Evolutionary conservation across 768 basidiomycete genomes (phyloP).

Genomic region (Lactarius hengduanensis): DNA sequence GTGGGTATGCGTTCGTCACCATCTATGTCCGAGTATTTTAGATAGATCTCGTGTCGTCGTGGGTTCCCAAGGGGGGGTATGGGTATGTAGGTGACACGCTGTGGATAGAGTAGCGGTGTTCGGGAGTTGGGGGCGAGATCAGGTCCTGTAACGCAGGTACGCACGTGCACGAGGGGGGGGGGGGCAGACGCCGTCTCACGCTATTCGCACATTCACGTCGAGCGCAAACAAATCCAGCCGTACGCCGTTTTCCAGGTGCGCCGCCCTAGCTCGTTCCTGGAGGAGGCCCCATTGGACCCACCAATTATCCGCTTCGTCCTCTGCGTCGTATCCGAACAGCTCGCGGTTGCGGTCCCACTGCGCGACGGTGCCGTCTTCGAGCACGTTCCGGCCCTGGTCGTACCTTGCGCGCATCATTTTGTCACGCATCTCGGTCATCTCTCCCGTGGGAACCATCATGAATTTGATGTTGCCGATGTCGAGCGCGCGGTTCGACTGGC

Average conservation of each 20-base stretch:
- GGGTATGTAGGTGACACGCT: not conserved
- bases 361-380: slow-evolving; percentile 30
- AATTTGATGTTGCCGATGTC: slow-evolving; percentile 31
- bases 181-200: not conserved
- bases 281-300: slow-evolving; percentile 40
- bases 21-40: not conserved
- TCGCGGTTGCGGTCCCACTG: slow-evolving; percentile 36
- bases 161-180: not conserved
- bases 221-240: slow-evolving; percentile 13
- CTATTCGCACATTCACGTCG: slow-evolving; percentile 11
- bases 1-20: not conserved
- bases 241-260: not conserved
- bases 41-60: slow-evolving; percentile 6
- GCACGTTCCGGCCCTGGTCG: slow-evolving; percentile 29
- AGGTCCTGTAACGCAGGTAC: not conserved
- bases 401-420: slow-evolving; percentile 29
- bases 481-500: slow-evolving; percentile 22
- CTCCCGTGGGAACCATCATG: slow-evolving; percentile 30
- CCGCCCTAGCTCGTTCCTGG: slow-evolving; percentile 26
- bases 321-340: slow-evolving; percentile 38
- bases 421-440: slow-evolving; percentile 32
- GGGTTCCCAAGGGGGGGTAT: not conserved
- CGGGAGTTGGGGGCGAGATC: not conserved
- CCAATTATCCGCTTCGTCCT: slow-evolving; percentile 41
- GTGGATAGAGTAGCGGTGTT: not conserved